phyloP scores from a whole-genome alignment of 345 rosid genomes.

The Boechera divaricarpa region DNA sequence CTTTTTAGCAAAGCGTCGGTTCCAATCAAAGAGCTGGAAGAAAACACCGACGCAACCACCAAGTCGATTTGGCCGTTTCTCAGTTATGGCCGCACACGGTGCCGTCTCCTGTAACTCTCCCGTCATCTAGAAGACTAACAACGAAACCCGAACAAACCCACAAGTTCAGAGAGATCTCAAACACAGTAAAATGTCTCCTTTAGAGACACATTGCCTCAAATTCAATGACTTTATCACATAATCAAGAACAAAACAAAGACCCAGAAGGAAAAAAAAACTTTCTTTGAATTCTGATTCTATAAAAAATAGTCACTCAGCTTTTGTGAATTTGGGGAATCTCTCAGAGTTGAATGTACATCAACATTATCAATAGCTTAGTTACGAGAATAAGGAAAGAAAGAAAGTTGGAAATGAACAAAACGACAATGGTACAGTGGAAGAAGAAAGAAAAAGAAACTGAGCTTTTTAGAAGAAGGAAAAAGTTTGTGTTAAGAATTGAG shows the following conservation, averaged over 20 bases:
- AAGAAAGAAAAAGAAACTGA: slow-evolving; percentile 23
- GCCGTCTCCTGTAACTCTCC: slow-evolving; percentile 63
- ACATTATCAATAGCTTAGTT: slow-evolving; percentile 35
- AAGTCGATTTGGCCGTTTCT: slow-evolving; percentile 65
- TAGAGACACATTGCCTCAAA: slow-evolving; percentile 27
- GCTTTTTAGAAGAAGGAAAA: not conserved
- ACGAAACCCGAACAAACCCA: slow-evolving; percentile 17
- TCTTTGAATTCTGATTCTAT: not conserved
- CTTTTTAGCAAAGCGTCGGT: slow-evolving; percentile 79
- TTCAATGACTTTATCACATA: slow-evolving; percentile 7
- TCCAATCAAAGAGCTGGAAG: slow-evolving; percentile 93
- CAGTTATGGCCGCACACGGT: slow-evolving; percentile 64
- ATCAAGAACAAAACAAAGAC: not conserved
- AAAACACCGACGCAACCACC: slow-evolving; percentile 94
- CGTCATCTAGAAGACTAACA: slow-evolving; percentile 19
- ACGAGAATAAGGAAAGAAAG: slow-evolving; percentile 40
- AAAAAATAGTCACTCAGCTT: slow-evolving; percentile 18
- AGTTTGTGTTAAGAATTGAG: not conserved
- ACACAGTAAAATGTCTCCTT: slow-evolving; percentile 22
- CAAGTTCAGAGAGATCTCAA: slow-evolving; percentile 21
- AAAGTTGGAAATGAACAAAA: slow-evolving; percentile 31
- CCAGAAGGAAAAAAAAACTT: not conserved
- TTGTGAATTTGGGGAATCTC: slow-evolving; percentile 30
- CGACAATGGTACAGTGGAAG: slow-evolving; percentile 44
- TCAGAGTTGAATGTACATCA: slow-evolving; percentile 33